Percentiles rank a stretch among this genome's conserved stretches.
Evolutionary conservation across 768 basidiomycete species (phyloP).

Genomic region (Naematelia aurantialba): DNA sequence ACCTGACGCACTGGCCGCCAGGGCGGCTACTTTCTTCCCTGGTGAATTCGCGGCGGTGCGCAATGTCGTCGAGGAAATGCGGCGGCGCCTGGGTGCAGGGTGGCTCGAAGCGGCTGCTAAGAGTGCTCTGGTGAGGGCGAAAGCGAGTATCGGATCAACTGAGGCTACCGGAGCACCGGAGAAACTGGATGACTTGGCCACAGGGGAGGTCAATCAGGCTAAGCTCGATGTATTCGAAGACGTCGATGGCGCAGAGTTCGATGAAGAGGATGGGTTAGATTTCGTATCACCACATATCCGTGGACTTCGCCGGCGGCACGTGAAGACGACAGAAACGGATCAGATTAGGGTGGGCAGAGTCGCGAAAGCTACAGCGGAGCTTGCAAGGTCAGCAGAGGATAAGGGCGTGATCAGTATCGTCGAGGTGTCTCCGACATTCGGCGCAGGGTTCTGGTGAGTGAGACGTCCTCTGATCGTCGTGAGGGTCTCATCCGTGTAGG

Average conservation of each 20-base stretch:
- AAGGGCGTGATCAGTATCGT: slow-evolving; percentile 15
- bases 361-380: not conserved
- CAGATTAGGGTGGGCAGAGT: not conserved
- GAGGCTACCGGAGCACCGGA: not conserved
- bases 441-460: slow-evolving; percentile 44
- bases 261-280: not conserved
- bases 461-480: not conserved
- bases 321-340: not conserved
- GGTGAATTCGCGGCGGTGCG: slow-evolving; percentile 45
- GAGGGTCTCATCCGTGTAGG: not conserved
- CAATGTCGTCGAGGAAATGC: slow-evolving; percentile 42
- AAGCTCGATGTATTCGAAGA: not conserved
- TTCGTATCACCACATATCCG: not conserved
- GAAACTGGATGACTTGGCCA: no score
- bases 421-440: slow-evolving; percentile 37
- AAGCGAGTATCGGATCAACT: no score
- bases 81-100: slow-evolving; percentile 29
- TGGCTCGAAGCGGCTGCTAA: slow-evolving; percentile 25
- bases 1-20: slow-evolving; percentile 19
- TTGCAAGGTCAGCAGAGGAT: not conserved
- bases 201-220: not conserved
- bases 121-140: not conserved
- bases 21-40: slow-evolving; percentile 40
- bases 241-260: not conserved
- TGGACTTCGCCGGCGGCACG: not conserved